Conservation (phyloP, 306 rosid genomes). For the Vachellia pachyceras region DNA sequence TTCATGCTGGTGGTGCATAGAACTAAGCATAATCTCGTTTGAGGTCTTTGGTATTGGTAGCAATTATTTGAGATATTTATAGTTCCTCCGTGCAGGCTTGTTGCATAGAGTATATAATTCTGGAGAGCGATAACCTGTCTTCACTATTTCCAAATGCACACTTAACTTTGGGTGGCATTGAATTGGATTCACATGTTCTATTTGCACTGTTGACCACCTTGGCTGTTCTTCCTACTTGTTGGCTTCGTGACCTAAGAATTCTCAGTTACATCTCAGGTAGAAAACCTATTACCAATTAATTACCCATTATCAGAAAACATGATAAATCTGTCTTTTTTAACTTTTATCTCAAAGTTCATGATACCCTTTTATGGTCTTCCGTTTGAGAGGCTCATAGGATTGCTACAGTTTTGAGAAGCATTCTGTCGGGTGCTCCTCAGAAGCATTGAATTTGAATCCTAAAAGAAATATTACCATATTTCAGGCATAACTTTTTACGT, state of each 20-base stretch:
- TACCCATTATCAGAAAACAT: constrained; percentile 3
- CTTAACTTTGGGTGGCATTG: constrained; percentile 64
- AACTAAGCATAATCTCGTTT: constrained; percentile 11
- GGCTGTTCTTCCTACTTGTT: constrained; percentile 97
- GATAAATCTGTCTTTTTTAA: neutral
- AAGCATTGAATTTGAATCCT: neutral
- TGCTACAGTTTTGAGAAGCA: neutral
- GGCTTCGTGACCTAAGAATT: constrained; percentile 91
- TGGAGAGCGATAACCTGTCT: constrained; percentile 96
- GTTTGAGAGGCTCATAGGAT: neutral
- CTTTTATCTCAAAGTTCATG: constrained; percentile 16
- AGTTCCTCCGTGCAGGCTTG: constrained; percentile 67
- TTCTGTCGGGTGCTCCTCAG: neutral
- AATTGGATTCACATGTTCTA: constrained; percentile 58
- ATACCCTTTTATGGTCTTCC: constrained; percentile 1
- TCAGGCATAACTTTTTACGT: neutral
- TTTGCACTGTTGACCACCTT: constrained; percentile 79
- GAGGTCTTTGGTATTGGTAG: neutral
- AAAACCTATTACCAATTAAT: neutral
- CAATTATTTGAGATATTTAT: constrained; percentile 36
- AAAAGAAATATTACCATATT: neutral
- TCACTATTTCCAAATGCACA: constrained; percentile 86
- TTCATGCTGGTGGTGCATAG: neutral
- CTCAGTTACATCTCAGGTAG: constrained; percentile 95
- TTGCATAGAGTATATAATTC: constrained; percentile 91